A percentile compares a stretch with the other conserved stretches of the same genome.
Conservation (phyloP, 305 asterid species). For the Plantago coronopus region DNA sequence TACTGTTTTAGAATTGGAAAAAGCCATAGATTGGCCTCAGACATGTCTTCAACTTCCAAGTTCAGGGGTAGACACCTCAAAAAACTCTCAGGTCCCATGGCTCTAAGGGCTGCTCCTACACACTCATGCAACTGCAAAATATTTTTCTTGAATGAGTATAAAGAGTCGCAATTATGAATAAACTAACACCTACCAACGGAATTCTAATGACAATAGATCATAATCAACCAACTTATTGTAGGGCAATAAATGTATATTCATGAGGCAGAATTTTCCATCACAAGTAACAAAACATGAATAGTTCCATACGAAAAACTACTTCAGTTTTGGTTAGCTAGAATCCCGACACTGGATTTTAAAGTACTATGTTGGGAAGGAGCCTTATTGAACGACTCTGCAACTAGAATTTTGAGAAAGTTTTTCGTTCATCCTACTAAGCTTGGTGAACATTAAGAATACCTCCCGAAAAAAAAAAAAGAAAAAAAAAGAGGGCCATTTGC, state of each 20-base stretch:
- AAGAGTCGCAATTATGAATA: not conserved
- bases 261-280: too few species aligned
- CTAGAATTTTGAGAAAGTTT: too few species aligned
- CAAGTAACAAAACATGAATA: not conserved
- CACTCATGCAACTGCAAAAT: conserved; percentile 81
- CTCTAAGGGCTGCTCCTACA: conserved; percentile 76
- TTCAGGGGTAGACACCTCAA: conserved; percentile 69
- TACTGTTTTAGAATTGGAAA: conserved; percentile 83
- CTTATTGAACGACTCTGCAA: not conserved
- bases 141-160: too few species aligned
- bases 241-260: too few species aligned
- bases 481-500: not conserved
- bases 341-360: not conserved
- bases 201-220: not conserved
- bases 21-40: conserved; percentile 85
- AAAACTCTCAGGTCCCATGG: conserved; percentile 86
- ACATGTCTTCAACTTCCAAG: conserved; percentile 55
- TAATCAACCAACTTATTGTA: not conserved
- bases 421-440: too few species aligned
- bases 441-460: not conserved
- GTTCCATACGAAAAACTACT: not conserved
- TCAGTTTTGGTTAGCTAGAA: not conserved
- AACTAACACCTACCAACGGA: not conserved
- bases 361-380: not conserved
- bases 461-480: not conserved